Evolutionary conservation across 164 flowering plant species (phyloP).

Genomic region (Vitis cinerea): DNA sequence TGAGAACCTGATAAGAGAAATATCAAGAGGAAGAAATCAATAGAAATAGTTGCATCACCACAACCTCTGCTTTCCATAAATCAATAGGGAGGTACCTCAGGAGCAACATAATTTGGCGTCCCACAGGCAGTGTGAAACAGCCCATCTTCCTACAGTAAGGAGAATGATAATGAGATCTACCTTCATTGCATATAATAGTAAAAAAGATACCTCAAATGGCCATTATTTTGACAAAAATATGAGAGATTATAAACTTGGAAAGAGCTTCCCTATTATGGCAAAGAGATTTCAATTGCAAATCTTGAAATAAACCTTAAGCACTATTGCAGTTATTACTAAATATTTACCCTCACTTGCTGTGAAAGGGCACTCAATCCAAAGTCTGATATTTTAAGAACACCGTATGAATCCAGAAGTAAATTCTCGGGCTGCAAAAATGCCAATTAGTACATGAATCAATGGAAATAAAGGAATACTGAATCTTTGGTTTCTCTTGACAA

Average conservation of each 20-base stretch:
- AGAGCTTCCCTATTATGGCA: neutral
- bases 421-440: conserved; percentile 60
- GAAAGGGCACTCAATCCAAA: conserved; percentile 72
- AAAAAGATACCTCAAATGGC: neutral
- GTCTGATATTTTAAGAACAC: conserved; percentile 62
- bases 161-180: conserved; percentile 11
- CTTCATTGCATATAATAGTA: neutral
- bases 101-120: conserved; percentile 97
- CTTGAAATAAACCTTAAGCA: neutral
- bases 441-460: neutral
- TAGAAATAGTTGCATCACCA: neutral
- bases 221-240: too few relatives aligned
- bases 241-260: neutral
- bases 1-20: conserved; percentile 58
- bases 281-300: too few relatives aligned
- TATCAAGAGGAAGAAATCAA: conserved; percentile 1
- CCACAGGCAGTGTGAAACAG: conserved; percentile 95
- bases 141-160: conserved; percentile 69
- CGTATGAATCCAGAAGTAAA: conserved; percentile 55
- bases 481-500: neutral
- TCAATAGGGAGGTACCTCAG: conserved; percentile 57
- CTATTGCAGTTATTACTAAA: neutral
- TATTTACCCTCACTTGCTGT: conserved; percentile 53
- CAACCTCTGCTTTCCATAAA: conserved; percentile 2
- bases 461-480: neutral